Conservation (phyloP, 441 rosid genomes). For the Syzygium syzygioides region DNA sequence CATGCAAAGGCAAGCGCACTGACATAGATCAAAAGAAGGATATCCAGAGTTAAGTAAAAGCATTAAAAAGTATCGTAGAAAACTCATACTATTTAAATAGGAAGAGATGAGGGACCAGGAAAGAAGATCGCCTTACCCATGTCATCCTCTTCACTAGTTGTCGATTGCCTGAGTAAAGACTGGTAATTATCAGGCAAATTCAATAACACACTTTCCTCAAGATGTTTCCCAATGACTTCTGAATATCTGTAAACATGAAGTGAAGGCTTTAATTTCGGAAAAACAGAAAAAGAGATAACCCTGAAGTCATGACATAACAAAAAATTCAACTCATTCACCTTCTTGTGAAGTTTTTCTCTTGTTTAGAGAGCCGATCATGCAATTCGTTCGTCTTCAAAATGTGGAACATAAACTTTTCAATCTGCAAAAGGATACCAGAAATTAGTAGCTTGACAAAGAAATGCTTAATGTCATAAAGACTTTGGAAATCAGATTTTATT, state of each 20-base stretch:
- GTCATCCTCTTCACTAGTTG: slow-evolving; percentile 71
- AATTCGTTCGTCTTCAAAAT: slow-evolving; percentile 44
- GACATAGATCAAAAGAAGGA: not conserved
- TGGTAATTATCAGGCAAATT: slow-evolving; percentile 77
- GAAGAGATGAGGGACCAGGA: not conserved
- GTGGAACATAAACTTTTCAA: slow-evolving; percentile 70
- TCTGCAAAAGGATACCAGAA: slow-evolving; percentile 29
- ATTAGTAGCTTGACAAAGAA: not conserved
- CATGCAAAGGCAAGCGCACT: not conserved
- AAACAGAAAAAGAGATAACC: not conserved
- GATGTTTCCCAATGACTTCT: slow-evolving; percentile 59
- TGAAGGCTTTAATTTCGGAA: not conserved
- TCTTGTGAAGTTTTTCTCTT: slow-evolving; percentile 53
- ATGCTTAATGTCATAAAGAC: not conserved
- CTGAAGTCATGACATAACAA: not conserved
- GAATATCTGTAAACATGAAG: slow-evolving; percentile 39
- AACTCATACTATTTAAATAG: not conserved
- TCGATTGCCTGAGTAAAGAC: slow-evolving; percentile 58
- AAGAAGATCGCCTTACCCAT: slow-evolving; percentile 46
- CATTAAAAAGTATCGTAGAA: not conserved
- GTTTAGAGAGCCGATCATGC: slow-evolving; percentile 45
- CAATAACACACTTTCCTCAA: slow-evolving; percentile 62
- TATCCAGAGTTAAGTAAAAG: not conserved
- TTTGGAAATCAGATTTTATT: not conserved
- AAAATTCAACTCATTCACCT: slow-evolving; percentile 28